phyloP scores from a whole-genome alignment of 306 rosid species.

The Sindora glabra region DNA sequence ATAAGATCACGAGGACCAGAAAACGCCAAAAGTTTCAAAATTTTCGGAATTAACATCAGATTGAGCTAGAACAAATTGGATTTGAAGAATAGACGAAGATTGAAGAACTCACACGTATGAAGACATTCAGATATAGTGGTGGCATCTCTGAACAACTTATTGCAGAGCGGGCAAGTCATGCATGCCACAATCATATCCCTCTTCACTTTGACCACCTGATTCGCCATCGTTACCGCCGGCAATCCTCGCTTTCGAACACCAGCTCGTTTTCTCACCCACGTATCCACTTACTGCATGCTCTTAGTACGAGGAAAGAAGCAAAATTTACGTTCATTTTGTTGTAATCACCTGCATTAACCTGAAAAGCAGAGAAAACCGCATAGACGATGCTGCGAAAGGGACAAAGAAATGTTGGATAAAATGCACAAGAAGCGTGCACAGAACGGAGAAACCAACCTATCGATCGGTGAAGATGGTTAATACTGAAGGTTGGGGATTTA shows the following conservation, averaged over 20 bases:
- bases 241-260: slow-evolving; percentile 7
- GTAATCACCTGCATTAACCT: slow-evolving; percentile 31
- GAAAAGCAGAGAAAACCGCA: neutral
- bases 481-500: neutral
- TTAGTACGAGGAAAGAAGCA: neutral
- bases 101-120: slow-evolving; percentile 73
- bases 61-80: neutral
- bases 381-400: neutral
- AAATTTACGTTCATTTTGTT: slow-evolving; percentile 55
- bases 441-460: slow-evolving; percentile 1
- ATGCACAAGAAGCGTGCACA: neutral
- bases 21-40: slow-evolving; percentile 17
- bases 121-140: slow-evolving; percentile 96
- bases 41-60: neutral
- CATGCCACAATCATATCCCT: slow-evolving; percentile 73
- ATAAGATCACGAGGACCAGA: slow-evolving; percentile 7
- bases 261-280: slow-evolving; percentile 19
- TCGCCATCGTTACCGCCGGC: slow-evolving; percentile 48
- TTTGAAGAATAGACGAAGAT: neutral
- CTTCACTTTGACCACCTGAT: slow-evolving; percentile 54
- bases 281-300: slow-evolving; percentile 60
- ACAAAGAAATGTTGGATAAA: neutral
- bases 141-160: slow-evolving; percentile 68
- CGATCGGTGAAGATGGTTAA: slow-evolving; percentile 27
- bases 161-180: slow-evolving; percentile 91